Conservation (phyloP, 2,329 filamentous ascomycete genomes). For the Colletotrichum lindemuthianum region DNA sequence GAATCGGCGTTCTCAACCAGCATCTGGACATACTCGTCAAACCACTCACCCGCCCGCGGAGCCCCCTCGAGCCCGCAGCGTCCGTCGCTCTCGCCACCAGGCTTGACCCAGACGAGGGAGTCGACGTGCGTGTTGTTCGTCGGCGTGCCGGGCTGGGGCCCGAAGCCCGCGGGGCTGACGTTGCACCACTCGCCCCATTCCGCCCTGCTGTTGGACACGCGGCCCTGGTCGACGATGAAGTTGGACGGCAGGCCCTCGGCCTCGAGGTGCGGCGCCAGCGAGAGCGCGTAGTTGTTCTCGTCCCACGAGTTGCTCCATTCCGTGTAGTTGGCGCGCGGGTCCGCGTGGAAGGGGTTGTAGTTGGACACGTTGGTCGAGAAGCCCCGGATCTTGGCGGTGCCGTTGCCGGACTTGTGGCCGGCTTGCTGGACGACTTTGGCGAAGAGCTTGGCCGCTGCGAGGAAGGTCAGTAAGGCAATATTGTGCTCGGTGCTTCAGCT, state of each 20-base stretch:
- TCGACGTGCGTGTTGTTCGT: constrained; percentile 51
- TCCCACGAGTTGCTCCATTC: constrained; percentile 52
- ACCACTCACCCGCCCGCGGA: constrained; percentile 52
- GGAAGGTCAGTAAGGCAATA: not conserved
- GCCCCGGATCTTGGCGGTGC: constrained; percentile 46
- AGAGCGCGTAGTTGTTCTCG: constrained; percentile 52
- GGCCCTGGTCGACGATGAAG: constrained; percentile 58
- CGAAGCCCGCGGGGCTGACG: constrained; percentile 51
- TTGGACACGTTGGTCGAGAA: constrained; percentile 58
- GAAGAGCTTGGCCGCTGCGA: constrained; percentile 51
- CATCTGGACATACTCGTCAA: constrained; percentile 52
- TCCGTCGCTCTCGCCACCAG: constrained; percentile 55
- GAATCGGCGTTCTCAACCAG: constrained; percentile 52
- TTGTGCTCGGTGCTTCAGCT: not conserved
- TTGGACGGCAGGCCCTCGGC: constrained; percentile 51
- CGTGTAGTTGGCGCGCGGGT: constrained; percentile 51
- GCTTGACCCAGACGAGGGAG: constrained; percentile 57
- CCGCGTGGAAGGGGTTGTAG: constrained; percentile 51
- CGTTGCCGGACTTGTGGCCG: constrained; percentile 33
- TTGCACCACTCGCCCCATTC: constrained; percentile 59
- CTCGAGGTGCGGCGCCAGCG: constrained; percentile 50
- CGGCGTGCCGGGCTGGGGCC: constrained; percentile 47
- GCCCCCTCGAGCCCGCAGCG: constrained; percentile 50
- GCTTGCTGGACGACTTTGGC: constrained; percentile 50
- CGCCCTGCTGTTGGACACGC: constrained; percentile 49